These are phyloP conservation scores for Filobasidium floriforme DNA, from an alignment of 768 basidiomycete genomes.

Conservation along the genomic window DNA sequence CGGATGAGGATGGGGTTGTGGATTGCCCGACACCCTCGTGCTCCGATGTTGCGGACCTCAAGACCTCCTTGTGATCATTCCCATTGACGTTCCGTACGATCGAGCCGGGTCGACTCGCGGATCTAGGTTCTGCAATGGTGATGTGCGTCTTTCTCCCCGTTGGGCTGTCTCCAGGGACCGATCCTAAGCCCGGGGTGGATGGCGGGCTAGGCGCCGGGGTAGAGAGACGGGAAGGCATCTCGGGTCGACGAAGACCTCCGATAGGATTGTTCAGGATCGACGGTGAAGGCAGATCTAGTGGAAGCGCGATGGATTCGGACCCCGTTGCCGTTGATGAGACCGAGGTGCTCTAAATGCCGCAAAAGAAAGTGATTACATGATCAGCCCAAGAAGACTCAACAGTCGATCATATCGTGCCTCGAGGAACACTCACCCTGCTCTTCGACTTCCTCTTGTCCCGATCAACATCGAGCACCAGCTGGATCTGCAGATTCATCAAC, in stretches of 20 bases:
- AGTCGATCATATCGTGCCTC: background rate
- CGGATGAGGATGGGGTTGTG: background rate
- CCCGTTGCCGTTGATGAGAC: background rate
- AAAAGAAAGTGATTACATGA: too few species aligned
- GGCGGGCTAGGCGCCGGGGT: background rate
- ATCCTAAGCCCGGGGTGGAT: background rate
- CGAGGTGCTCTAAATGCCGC: background rate
- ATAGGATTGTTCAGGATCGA: slow-evolving; percentile 5
- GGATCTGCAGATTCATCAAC: slow-evolving; percentile 81
- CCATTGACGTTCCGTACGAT: background rate
- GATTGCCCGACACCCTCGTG: background rate
- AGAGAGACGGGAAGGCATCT: background rate
- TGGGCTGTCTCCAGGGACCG: background rate
- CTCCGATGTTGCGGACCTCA: too few species aligned
- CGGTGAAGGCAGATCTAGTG: background rate
- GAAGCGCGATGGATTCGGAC: background rate
- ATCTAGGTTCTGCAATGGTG: background rate
- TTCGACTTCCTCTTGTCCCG: background rate
- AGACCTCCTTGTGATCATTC: too few species aligned
- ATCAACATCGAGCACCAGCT: slow-evolving; percentile 54
- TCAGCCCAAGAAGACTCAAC: too few species aligned
- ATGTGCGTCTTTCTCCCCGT: slow-evolving; percentile 5
- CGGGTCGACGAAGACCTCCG: background rate
- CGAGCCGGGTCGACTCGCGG: background rate
- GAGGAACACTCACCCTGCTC: background rate